Evolutionary conservation across 2,329 filamentous ascomycete species (phyloP), one percentile per base, ranked within the genome.

Genomic region (Zasmidium angulare): DNA sequence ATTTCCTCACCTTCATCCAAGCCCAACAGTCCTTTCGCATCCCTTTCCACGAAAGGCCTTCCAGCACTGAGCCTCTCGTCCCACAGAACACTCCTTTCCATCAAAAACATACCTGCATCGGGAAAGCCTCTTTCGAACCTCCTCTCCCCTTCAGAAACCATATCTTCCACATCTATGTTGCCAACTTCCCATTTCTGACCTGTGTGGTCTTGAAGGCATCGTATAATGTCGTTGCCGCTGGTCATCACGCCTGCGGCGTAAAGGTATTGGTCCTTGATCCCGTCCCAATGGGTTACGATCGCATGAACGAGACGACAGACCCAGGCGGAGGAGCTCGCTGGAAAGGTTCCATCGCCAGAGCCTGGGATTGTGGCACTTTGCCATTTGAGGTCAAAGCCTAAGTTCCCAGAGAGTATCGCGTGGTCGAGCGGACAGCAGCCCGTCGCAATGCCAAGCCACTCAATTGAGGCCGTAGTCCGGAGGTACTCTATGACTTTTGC

Each of bases 341-440:
- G 69, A 57, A 77, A 77, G 0, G 40, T 47, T 56, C 75, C 74
- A 2, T 66, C 65, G 9, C 74, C 75, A 1, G 63, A 67, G 6
- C 75, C 75, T 22, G 74, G 71, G 2, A 77, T 63, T 1, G 74
- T 75, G 1, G 72, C 73, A 55, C 73, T 76, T 22, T 76, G 71
- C 75, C 75, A 77, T 60, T 74, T 65, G 31, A 78, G 48, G 21
- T 77, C 73, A 48, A 77, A 70, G 12, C 75, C 74, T 40, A 77
- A 63, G 26, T 72, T 69, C 11, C 74, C 74, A 52, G 59, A 71
- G 19, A 70, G 60, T 7, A 77, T 66, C 4, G 61, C 66, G 11
- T 64, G 65, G 49, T 76, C 72, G 2, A 77, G 63, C 10, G 67
- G 68, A 26, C 22, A 21, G 29, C 65, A 69, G 1, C 75, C 75